These are phyloP conservation scores for Pinus taeda DNA, from an alignment of 75 land plant species.

Conservation along the genomic window DNA sequence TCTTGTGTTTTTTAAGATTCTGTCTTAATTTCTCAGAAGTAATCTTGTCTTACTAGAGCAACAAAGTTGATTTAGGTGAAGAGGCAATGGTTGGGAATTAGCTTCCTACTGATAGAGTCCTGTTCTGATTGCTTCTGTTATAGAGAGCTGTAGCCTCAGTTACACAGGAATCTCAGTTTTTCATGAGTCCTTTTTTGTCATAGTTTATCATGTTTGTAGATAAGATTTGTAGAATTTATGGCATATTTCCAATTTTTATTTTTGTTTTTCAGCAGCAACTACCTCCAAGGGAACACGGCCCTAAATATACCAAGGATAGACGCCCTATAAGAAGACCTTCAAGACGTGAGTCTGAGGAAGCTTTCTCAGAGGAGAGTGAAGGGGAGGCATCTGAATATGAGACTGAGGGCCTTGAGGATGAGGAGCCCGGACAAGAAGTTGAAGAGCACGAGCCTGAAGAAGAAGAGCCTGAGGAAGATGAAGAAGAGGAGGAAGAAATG, in stretches of 20 bases:
- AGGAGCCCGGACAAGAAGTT: constrained; percentile 29
- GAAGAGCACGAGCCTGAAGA: constrained; percentile 49
- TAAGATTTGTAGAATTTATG: not conserved
- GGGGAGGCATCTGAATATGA: constrained; percentile 86
- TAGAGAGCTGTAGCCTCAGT: not conserved
- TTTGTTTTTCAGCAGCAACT: constrained; percentile 29
- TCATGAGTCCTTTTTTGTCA: not conserved
- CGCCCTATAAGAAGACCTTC: constrained; percentile 39
- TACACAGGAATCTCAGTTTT: not conserved
- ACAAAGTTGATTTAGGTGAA: not conserved
- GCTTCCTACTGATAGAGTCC: not conserved
- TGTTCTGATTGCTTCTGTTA: not conserved
- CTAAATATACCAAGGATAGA: constrained; percentile 36
- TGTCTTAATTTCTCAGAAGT: not conserved
- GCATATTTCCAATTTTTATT: not conserved
- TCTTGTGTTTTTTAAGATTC: not conserved
- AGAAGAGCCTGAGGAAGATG: constrained; percentile 59
- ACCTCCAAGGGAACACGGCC: constrained; percentile 39
- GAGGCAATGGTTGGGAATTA: not conserved
- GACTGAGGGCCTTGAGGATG: constrained; percentile 74
- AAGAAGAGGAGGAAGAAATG: constrained; percentile 49
- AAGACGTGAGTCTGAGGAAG: constrained; percentile 59
- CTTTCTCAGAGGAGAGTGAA: constrained; percentile 67
- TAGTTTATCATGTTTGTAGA: not conserved
- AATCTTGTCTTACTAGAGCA: not conserved